These are phyloP conservation scores for Bretschneidera sinensis DNA, from an alignment of 345 rosid species.

Conservation along the genomic window DNA sequence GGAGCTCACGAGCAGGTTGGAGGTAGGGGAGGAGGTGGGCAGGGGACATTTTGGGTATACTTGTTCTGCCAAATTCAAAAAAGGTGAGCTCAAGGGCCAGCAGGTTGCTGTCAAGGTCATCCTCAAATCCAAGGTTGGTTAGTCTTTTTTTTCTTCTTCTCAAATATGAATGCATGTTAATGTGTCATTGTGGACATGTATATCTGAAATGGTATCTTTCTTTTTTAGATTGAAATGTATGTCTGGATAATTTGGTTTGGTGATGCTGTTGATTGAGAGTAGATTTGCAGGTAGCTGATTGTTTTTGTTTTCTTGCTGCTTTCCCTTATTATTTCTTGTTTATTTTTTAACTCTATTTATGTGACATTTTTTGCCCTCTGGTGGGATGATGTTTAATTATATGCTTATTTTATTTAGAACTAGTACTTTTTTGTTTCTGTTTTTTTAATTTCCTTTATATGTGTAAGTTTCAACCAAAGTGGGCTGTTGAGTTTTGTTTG, in stretches of 20 bases:
- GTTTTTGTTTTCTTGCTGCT: not conserved
- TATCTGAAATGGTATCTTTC: not conserved
- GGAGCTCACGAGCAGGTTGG: slow-evolving; percentile 57
- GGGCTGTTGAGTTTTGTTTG: slow-evolving; percentile 9
- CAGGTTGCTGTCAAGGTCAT: slow-evolving; percentile 93
- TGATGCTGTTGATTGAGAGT: not conserved
- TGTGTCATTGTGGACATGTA: not conserved
- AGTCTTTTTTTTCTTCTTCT: not conserved
- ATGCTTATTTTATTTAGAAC: not conserved
- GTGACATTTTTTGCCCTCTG: not conserved
- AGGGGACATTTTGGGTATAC: slow-evolving; percentile 98
- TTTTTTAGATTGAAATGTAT: not conserved
- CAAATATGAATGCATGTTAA: no score
- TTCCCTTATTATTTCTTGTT: no score
- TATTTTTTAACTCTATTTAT: no score
- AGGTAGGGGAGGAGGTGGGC: slow-evolving; percentile 85
- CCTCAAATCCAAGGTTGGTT: slow-evolving; percentile 88
- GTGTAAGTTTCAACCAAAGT: slow-evolving; percentile 4
- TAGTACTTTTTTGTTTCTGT: not conserved
- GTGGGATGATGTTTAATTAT: not conserved
- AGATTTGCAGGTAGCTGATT: not conserved
- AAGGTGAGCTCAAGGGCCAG: slow-evolving; percentile 79
- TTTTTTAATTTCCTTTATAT: no score
- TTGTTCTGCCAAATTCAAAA: slow-evolving; percentile 89
- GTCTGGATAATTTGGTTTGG: not conserved